Conservation (phyloP, 371 early-diverging fungal species). For the Quaeritorhiza haematococci region DNA sequence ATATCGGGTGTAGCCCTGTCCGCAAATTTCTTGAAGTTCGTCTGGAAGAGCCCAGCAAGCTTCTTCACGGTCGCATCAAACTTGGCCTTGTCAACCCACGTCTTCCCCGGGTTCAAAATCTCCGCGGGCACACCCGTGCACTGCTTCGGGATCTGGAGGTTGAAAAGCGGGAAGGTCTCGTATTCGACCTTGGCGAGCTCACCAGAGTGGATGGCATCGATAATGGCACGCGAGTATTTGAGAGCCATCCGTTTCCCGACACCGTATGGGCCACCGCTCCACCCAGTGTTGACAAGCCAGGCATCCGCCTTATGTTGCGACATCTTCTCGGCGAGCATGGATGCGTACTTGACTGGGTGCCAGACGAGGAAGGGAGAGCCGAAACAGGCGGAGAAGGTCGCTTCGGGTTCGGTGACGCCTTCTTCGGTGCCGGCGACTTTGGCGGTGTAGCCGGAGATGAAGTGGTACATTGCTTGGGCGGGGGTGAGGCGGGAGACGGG, state of each 20-base stretch:
- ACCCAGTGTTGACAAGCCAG: constrained; percentile 98
- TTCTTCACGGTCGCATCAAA: constrained; percentile 6
- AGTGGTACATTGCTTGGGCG: constrained; percentile 95
- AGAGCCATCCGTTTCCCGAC: constrained; percentile 87
- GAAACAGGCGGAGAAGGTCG: constrained; percentile 94
- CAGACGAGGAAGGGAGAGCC: constrained; percentile 95
- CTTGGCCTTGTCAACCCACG: constrained; percentile 7
- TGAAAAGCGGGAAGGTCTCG: constrained; percentile 75
- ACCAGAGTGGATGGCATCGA: constrained; percentile 82
- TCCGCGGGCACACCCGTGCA: neutral
- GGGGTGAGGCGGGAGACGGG: constrained; percentile 87
- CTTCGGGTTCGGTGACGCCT: constrained; percentile 87
- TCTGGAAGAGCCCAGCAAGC: constrained; percentile 2
- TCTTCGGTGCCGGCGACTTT: constrained; percentile 94
- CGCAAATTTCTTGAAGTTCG: constrained; percentile 4
- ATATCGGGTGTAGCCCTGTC: constrained; percentile 1
- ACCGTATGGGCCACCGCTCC: constrained; percentile 92
- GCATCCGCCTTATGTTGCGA: constrained; percentile 79
- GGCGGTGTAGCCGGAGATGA: constrained; percentile 62
- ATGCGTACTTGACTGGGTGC: constrained; percentile 94
- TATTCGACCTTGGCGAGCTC: constrained; percentile 60
- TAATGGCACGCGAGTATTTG: constrained; percentile 93
- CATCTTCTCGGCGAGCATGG: constrained; percentile 95
- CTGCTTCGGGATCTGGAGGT: constrained; percentile 79
- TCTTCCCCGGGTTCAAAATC: neutral